Evolutionary conservation across 1,139 yeast species (phyloP).

Genomic region (Saccharomycopsis hybrid): DNA sequence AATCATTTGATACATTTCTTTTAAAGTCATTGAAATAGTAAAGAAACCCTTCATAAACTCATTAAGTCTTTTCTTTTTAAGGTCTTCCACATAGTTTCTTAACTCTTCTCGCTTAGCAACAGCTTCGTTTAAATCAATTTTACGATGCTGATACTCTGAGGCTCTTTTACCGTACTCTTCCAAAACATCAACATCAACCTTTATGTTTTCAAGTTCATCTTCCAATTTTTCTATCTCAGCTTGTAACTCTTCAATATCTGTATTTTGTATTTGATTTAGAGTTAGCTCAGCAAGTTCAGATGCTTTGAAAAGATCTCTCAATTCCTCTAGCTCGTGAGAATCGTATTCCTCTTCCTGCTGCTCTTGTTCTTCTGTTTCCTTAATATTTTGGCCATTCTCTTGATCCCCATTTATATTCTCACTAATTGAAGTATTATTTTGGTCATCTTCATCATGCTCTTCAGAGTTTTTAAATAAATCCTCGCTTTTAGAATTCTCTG

Average conservation of each 20-base stretch:
- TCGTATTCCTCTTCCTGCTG: slow-evolving; percentile 15
- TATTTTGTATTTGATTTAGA: slow-evolving; percentile 45
- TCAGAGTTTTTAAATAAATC: too few species aligned
- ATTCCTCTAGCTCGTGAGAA: slow-evolving; percentile 14
- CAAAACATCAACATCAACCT: slow-evolving; percentile 68
- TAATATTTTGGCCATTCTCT: too few species aligned
- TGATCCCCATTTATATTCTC: slow-evolving; percentile 5
- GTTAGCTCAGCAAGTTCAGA: slow-evolving; percentile 35
- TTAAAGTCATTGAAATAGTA: slow-evolving; percentile 77
- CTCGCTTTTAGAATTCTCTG: slow-evolving; percentile 19
- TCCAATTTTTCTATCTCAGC: slow-evolving; percentile 51
- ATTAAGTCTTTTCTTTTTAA: slow-evolving; percentile 67
- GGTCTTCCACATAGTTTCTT: slow-evolving; percentile 57
- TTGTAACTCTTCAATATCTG: slow-evolving; percentile 47
- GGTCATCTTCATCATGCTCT: slow-evolving; percentile 9
- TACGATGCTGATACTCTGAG: slow-evolving; percentile 56
- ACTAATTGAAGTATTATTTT: slow-evolving; percentile 15
- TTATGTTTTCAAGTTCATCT: slow-evolving; percentile 48
- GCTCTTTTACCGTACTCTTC: slow-evolving; percentile 70
- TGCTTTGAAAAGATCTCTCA: slow-evolving; percentile 20
- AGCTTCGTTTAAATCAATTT: slow-evolving; percentile 60
- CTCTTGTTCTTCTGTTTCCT: slow-evolving; percentile 23
- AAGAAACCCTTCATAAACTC: slow-evolving; percentile 94
- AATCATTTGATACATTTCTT: slow-evolving; percentile 97
- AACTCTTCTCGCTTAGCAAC: slow-evolving; percentile 61